These are phyloP conservation scores for Heliosperma pusillum DNA, from an alignment of 148 eudicot species.

Conservation along the genomic window DNA sequence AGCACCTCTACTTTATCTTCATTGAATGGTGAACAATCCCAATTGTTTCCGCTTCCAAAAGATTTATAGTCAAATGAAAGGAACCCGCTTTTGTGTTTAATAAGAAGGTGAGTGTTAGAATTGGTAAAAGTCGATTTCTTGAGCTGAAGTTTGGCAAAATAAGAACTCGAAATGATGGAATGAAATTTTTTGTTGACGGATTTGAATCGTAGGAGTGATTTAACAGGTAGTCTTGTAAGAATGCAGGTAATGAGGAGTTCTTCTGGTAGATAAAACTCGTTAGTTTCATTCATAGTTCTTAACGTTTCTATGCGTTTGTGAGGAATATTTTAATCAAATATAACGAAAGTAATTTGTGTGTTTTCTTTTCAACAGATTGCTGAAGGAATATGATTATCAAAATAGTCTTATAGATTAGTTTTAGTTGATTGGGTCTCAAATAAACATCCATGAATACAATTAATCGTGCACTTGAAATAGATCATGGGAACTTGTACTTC, in stretches of 20 bases:
- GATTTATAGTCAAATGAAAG: not conserved
- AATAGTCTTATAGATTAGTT: too few relatives aligned
- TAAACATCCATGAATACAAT: too few relatives aligned
- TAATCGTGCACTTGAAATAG: too few relatives aligned
- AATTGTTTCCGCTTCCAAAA: not conserved
- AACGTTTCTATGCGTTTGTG: too few relatives aligned
- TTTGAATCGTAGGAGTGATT: conserved; percentile 2
- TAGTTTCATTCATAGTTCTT: too few relatives aligned
- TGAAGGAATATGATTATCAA: too few relatives aligned
- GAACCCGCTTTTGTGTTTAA: not conserved
- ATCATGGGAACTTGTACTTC: too few relatives aligned
- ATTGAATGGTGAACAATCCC: not conserved
- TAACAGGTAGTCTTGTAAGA: not conserved
- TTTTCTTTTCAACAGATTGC: too few relatives aligned
- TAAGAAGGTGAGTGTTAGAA: not conserved
- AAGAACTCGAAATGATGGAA: not conserved
- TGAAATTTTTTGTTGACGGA: not conserved
- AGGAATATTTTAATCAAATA: too few relatives aligned
- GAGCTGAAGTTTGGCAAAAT: not conserved
- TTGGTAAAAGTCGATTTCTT: not conserved
- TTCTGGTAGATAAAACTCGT: not conserved
- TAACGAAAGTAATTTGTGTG: too few relatives aligned
- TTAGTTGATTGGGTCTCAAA: too few relatives aligned
- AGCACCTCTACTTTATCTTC: not conserved
- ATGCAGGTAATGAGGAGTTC: not conserved